phyloP scores from a whole-genome alignment of 2,329 filamentous ascomycete species.

The Aspergillus floridensis region DNA sequence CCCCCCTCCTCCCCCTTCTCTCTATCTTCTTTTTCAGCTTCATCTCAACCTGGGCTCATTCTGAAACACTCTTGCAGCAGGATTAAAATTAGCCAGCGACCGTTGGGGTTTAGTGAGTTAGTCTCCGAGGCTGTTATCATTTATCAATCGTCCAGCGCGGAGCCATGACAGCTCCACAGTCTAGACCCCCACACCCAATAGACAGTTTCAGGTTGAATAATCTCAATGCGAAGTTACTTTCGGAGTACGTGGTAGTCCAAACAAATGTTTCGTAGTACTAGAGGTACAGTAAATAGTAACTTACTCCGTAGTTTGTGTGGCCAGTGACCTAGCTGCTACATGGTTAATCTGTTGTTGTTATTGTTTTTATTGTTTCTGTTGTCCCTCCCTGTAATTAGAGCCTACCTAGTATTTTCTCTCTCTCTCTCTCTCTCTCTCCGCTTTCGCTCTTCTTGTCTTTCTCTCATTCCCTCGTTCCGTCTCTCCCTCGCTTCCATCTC shows the following conservation, averaged over 20 bases:
- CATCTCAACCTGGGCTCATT: neutral
- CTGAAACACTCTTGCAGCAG: slow-evolving; percentile 1
- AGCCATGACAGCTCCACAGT: neutral
- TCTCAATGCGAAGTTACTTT: no score
- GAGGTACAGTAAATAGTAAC: no score
- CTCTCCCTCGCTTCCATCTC: neutral
- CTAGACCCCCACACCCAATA: neutral
- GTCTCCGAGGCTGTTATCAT: neutral
- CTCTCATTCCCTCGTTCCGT: neutral
- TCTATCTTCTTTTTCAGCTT: neutral
- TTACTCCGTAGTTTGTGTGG: no score
- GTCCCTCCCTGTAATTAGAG: neutral
- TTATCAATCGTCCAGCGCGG: neutral
- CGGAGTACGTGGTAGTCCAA: no score
- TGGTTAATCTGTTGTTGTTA: neutral
- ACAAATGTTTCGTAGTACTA: no score
- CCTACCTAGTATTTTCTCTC: slow-evolving; percentile 2
- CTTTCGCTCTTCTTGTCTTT: slow-evolving; percentile 1
- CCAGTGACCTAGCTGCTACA: no score
- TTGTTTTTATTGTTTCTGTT: neutral
- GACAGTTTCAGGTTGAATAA: neutral
- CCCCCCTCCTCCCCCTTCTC: neutral
- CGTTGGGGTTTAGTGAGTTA: neutral
- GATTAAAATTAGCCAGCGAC: neutral
- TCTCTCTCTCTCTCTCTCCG: neutral